These are phyloP conservation scores for Erigeron philadelphicus DNA, from an alignment of 140 eudicot species.

Conservation along the genomic window DNA sequence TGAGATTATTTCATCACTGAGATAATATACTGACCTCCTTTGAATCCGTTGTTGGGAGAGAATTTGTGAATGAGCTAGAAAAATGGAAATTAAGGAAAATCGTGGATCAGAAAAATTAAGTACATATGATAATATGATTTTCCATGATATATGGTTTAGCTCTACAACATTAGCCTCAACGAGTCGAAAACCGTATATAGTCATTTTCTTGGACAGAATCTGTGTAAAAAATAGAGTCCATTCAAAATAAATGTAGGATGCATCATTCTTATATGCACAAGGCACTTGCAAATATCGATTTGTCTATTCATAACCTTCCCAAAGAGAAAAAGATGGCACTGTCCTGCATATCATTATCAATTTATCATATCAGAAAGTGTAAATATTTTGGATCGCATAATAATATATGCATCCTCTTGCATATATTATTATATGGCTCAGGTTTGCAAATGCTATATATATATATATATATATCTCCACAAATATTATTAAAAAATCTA, in stretches of 20 bases:
- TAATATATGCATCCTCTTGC: conserved; percentile 4
- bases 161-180: neutral
- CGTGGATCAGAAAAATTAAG: conserved; percentile 1
- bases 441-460: neutral
- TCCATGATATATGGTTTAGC: too few relatives aligned
- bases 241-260: neutral
- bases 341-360: neutral
- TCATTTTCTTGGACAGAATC: too few relatives aligned
- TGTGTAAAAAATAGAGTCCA: neutral
- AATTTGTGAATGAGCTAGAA: conserved; percentile 1
- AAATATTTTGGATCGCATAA: conserved; percentile 3
- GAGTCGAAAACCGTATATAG: neutral
- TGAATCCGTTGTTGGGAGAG: conserved; percentile 12
- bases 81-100: neutral
- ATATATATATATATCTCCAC: neutral
- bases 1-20: neutral
- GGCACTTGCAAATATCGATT: neutral
- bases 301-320: neutral
- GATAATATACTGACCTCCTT: conserved; percentile 24
- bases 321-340: neutral
- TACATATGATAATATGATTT: neutral
- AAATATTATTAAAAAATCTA: neutral
- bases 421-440: conserved; percentile 1
- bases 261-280: neutral
- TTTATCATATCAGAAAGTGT: neutral